Base-by-base conservation (phyloP, 2,329 filamentous ascomycete genomes). In the Monilinia fructigena region DNA sequence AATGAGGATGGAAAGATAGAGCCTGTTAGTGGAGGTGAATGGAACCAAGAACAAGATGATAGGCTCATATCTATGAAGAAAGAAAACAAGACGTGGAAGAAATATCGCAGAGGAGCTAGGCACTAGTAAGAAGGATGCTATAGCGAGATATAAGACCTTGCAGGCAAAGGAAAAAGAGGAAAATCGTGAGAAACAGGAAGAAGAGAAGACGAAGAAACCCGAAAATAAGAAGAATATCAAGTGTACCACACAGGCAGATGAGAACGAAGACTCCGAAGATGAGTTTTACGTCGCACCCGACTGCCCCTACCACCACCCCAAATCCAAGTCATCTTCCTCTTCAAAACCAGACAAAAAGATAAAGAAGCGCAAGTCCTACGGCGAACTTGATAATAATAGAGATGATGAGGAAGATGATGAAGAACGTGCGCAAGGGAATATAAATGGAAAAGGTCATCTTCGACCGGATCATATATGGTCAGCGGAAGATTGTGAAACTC, bases 41-140 rank as follows among this genome's bases (percentile, higher is more conserved):
- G 73, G 73, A 73, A 70, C 2, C 31, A 55, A n/a, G 70, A 68
- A n/a, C 69, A 75, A 70, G 74, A 75, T 47, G 56, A 55, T 2
- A 71, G 68, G 54, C 68, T 76, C 42, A 67, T 63, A 20, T 59
- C 68, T 5, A 71, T 74, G 70, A 75, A 76, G 66, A 66, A 60
- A 8, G 68, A 67, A 14, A 72, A 72, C 6, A 70, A 70, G 52
- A 61, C 67, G 16, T 73, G 72, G 72, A 73, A 71, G 58, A 69
- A 69, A 72, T 6, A 74, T 75, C 38, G 63, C 66, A 3, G 50
- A 52, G 7, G 70, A 58, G 26, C 18, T 68, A 2, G 60, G 63
- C 4, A 52, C 61, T 12, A 53, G 38, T 31, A 71, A 72, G 54
- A 69, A 68, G 18, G 68, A 70, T 35, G 56, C 70, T 7, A 42